Base-by-base conservation (phyloP, 2,329 filamentous ascomycete species). In the Fusarium marasasianum region DNA sequence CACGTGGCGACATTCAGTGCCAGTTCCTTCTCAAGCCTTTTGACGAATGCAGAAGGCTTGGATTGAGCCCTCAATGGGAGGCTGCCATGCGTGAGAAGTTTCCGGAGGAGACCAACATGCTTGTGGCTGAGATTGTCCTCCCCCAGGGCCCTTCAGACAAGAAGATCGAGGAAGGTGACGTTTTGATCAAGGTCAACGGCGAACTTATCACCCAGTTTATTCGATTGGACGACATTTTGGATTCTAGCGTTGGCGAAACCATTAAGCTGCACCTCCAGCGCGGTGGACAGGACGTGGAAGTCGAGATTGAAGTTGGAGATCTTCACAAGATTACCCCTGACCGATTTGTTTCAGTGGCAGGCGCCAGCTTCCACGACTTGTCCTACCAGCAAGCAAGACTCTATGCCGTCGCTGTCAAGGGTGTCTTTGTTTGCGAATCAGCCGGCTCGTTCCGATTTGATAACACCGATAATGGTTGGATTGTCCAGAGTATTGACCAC, bases 331-430 rank as follows among this genome's bases (percentile, higher is more conserved):
- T 99, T 81, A 98, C 96, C 7, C 96, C 97, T 20, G 95, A 98
- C 83, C 93, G 95, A 69, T 99, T 98, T 80, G 93, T 98, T 61
- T 94, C 95, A 9, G 96, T 98, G 48, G 94, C 95, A 47, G 97
- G 96, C 26, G 96, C 92, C 31, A 96, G 95, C 67, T 98, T 99
- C 86, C 97, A 99, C 84, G 91, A 97, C 80, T 87, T 99, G 24
- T 99, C 97, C 2, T 99, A 99, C 82, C 96, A 99, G 81, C 95
- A 98, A 83, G 95, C 96, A n/a, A 92, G 96, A 15, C 89, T 98
- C 9, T 98, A 98, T 81, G 96, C 95, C 40, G 95, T 99, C 66
- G 92, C 95, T 15, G 93, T 95, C 77, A 92, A 95, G 81, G 96
- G 96, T 40, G 95, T 99, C 24, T 99, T 94, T 80, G 93, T 98